Base-by-base conservation (phyloP, 306 rosid genomes). In the Geum urbanum region DNA sequence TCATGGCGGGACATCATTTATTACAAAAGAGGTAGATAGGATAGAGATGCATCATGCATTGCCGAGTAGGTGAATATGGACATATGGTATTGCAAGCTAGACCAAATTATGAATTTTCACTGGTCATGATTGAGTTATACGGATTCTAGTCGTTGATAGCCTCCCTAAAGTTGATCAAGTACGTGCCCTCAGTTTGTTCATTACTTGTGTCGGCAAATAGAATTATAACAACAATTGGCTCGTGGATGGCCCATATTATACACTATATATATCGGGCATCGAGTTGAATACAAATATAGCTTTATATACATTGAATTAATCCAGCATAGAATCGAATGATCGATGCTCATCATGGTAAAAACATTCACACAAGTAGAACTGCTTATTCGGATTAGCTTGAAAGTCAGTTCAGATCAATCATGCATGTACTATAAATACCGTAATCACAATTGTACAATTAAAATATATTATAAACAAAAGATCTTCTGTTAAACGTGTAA, bases 91-190 rank as follows among this genome's bases (percentile, higher is more conserved):
- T 65, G 54, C 50, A 54, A n/a, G n/a, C n/a, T n/a, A 70, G 58
- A 78, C 78, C 69, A 75, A 75, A 83, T 84, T 60, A 72, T 83
- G 77, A 77, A 43, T 76, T 80, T 82, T 53, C 52, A 80, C 84
- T 75, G 78, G 80, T 63, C 71, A 77, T 86, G 79, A 86, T 86
- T 75, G 46, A 73, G 72, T 65, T 20, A 37, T 51, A 72, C 66
- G 47, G 62, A 77, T 81, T 75, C 58, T 73, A 56, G 68, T 80
- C 79, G 62, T 74, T 72, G 35, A 76, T 79, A 69, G 8, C 47
- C 18, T 50, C 22, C 12, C 53, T 55, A 63, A 71, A 67, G 35
- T 66, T 74, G 70, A 76, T 75, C 82, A 40, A 41, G 60, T n/a
- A n/a, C n/a, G n/a, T 27, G 32, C 77, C 79, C 19, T 76, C 83